Base-by-base conservation (phyloP, 177 flowering plant genomes). In the Vitis hybrid region DNA sequence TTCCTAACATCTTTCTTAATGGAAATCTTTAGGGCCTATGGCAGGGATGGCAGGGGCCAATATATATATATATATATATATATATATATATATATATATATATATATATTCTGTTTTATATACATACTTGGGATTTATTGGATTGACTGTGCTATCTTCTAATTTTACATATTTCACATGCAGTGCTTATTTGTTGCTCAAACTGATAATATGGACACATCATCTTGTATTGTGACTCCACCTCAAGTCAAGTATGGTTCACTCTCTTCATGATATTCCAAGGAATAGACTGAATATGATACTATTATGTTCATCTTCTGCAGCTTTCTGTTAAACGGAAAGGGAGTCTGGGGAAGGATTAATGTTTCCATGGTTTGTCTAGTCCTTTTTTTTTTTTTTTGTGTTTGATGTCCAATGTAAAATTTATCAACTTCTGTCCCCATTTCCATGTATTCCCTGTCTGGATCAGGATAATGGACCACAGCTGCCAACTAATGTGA, bases 311-410 rank as follows among this genome's bases (percentile, higher is more conserved):
- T 62, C 48, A 6, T 30, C 48, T 71, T 70, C 2, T 81, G 73
- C 74, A 88, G 91, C 77, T 81, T 88, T 80, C 67, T 84, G 65
- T 61, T 88, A 65, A 88, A 88, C 78, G 91, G 91, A 35, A 83
- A 74, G 66, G 81, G 81, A 16, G 86, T 88, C 12, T 81, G 78
- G 15, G 76, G 73, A 56, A 79, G 91, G 70, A 83, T 62, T 67
- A 75, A 60, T 61, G 67, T 64, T 52, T 65, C 56, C 56, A 69
- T 76, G 89, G 91, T 88, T 70, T 24, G 86, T 80, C 52, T 52
- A 8, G 46, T 64, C 46, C 46, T 35, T 40, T 40, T 35, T 6
- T 35, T 35, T 6, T 6, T 35, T 40, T 40, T 40, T 40, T 1
- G 6, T 1, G 6, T 65, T 12, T 35, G 8, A 61, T 68, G 10